These are phyloP conservation scores for Diplogelasinospora grovesii DNA, from an alignment of 495 filamentous ascomycete species.

Conservation along the genomic window DNA sequence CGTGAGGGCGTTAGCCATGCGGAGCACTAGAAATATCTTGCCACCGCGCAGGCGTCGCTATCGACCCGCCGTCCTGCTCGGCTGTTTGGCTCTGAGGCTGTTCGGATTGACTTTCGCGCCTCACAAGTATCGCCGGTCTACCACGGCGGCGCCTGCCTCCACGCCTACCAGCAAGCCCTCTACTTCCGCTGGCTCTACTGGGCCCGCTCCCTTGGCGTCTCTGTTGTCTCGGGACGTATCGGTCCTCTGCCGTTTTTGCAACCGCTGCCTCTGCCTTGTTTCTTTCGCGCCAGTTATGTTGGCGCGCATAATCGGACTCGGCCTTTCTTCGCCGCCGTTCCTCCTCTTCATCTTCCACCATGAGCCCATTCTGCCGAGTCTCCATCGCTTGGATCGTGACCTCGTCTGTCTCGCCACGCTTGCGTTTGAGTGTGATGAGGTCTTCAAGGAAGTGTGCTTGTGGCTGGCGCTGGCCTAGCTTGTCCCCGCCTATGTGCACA, in stretches of 20 bases:
- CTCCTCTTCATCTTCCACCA: constrained; percentile 25
- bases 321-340: constrained; percentile 22
- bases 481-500: constrained; percentile 28
- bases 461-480: constrained; percentile 29
- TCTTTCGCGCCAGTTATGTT: constrained; percentile 19
- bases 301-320: constrained; percentile 18
- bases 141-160: constrained; percentile 16
- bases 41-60: constrained; percentile 5
- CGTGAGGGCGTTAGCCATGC: not conserved
- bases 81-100: not conserved
- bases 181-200: constrained; percentile 1
- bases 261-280: constrained; percentile 12
- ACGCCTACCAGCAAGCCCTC: no score
- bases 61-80: not conserved
- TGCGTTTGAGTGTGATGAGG: constrained; percentile 42
- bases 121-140: constrained; percentile 14
- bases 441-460: constrained; percentile 42
- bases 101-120: constrained; percentile 6
- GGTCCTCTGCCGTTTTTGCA: constrained; percentile 5
- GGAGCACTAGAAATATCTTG: not conserved
- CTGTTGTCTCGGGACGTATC: constrained; percentile 10
- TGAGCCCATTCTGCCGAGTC: constrained; percentile 28
- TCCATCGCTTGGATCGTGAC: constrained; percentile 42
- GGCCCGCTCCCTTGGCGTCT: no score
- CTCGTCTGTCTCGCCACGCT: constrained; percentile 48